These are phyloP conservation scores for Fusarium palustre DNA, from an alignment of 2,329 filamentous ascomycete genomes.

Conservation along the genomic window DNA sequence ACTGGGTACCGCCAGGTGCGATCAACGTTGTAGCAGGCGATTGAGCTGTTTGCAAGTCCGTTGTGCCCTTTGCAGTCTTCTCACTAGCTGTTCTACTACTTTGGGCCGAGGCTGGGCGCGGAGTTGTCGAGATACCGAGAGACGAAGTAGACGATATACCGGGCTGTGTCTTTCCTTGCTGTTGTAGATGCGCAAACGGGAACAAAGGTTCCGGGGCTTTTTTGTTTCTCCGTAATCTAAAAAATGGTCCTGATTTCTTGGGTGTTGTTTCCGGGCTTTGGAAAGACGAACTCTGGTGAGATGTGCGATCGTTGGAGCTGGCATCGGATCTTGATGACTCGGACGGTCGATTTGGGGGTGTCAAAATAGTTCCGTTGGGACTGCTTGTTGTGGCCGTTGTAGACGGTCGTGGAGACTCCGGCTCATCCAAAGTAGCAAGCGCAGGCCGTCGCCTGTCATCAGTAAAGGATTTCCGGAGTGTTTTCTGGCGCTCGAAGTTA, in stretches of 20 bases:
- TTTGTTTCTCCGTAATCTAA: conserved; percentile 81
- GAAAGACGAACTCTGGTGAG: conserved; percentile 66
- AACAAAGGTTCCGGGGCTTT: conserved; percentile 83
- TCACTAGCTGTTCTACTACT: conserved; percentile 45
- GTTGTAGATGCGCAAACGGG: conserved; percentile 85
- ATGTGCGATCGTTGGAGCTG: conserved; percentile 75
- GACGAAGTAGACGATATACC: conserved; percentile 58
- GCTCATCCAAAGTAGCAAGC: conserved; percentile 66
- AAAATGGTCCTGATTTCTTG: conserved; percentile 78
- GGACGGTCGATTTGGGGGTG: conserved; percentile 59
- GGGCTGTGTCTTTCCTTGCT: conserved; percentile 64
- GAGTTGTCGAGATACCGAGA: conserved; percentile 52
- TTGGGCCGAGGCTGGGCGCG: conserved; percentile 53
- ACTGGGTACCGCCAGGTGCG: conserved; percentile 54
- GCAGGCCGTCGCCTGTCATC: conserved; percentile 50
- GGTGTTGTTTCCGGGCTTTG: conserved; percentile 70
- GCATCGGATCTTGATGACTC: conserved; percentile 93
- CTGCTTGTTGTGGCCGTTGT: conserved; percentile 44
- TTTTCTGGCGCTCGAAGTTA: conserved; percentile 34
- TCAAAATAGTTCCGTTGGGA: conserved; percentile 59
- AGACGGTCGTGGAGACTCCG: conserved; percentile 52
- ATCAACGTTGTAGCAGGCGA: conserved; percentile 65
- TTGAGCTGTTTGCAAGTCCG: conserved; percentile 38
- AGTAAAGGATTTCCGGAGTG: conserved; percentile 60
- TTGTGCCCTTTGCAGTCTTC: conserved; percentile 36